Evolutionary conservation across 1,284 basidiomycete genomes (phyloP).

Genomic region (Moniliella sp.): DNA sequence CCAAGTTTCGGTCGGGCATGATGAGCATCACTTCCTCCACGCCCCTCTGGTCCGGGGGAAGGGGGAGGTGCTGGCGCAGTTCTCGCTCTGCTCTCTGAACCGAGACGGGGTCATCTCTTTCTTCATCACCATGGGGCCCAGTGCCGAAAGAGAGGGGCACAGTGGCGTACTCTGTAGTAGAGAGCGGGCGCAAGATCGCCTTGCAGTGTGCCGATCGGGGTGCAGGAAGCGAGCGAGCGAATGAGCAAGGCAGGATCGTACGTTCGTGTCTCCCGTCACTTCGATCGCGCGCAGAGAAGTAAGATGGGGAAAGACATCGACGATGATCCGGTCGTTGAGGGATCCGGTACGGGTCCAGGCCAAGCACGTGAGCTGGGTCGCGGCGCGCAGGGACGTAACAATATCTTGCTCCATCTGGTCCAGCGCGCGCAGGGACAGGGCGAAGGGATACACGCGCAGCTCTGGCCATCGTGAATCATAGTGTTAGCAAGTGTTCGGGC

Average conservation of each 20-base stretch:
- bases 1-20: too few species aligned
- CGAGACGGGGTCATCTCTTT: slow-evolving; percentile 3
- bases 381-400: slow-evolving; percentile 6
- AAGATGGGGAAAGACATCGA: slow-evolving; percentile 5
- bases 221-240: slow-evolving; percentile 5
- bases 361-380: slow-evolving; percentile 11
- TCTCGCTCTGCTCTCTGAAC: slow-evolving; percentile 10
- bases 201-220: too few species aligned
- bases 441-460: slow-evolving; percentile 25
- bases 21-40: too few species aligned
- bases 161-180: too few species aligned
- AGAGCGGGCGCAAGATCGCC: too few species aligned
- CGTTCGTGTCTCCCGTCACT: slow-evolving; percentile 20
- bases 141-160: too few species aligned
- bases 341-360: slow-evolving; percentile 28
- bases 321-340: slow-evolving; percentile 18
- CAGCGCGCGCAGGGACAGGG: slow-evolving; percentile 17
- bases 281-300: slow-evolving; percentile 10
- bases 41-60: too few species aligned
- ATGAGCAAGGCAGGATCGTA: slow-evolving; percentile 11
- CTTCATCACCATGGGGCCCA: too few species aligned
- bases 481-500: background rate
- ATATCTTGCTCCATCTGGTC: slow-evolving; percentile 19
- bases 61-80: slow-evolving; percentile 6
- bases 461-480: slow-evolving; percentile 4